Evolutionary conservation across 2,329 filamentous ascomycete genomes (phyloP).

Genomic region (Alternaria triticimaculans): DNA sequence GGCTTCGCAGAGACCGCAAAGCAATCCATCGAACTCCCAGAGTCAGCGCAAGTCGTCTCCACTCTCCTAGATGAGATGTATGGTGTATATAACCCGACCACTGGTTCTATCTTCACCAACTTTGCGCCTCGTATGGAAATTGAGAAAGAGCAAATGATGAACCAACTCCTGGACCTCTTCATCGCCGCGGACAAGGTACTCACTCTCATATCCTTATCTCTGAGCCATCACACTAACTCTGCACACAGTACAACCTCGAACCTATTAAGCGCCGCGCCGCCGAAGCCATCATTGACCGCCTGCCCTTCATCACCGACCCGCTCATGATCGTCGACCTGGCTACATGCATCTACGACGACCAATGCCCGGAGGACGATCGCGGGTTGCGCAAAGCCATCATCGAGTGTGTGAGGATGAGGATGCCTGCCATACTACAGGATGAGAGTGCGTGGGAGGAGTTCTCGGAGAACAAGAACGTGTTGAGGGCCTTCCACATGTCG

Average conservation of each 20-base stretch:
- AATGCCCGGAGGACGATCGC: slow-evolving; percentile 16
- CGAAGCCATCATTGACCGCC: slow-evolving; percentile 26
- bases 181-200: slow-evolving; percentile 31
- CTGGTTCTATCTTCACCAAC: slow-evolving; percentile 26
- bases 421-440: background rate
- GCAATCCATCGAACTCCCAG: slow-evolving; percentile 18
- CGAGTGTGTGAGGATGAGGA: slow-evolving; percentile 9
- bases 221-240: background rate
- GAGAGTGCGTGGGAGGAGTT: slow-evolving; percentile 19
- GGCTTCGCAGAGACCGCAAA: slow-evolving; percentile 17
- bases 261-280: slow-evolving; percentile 19
- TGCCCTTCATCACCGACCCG: slow-evolving; percentile 21
- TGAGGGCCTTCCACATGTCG: slow-evolving; percentile 18
- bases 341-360: slow-evolving; percentile 8
- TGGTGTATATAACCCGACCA: slow-evolving; percentile 19
- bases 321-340: slow-evolving; percentile 25
- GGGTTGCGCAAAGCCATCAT: slow-evolving; percentile 25
- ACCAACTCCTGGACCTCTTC: slow-evolving; percentile 22
- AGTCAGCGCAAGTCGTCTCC: slow-evolving; percentile 15
- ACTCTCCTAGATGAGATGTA: slow-evolving; percentile 29
- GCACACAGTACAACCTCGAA: slow-evolving; percentile 27
- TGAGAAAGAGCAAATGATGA: slow-evolving; percentile 22
- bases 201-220: no score
- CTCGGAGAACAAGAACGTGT: slow-evolving; percentile 11
- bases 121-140: slow-evolving; percentile 20